Percentiles rank a stretch among this genome's conserved stretches.
These are phyloP conservation scores for Flaveria linearis DNA, from an alignment of 129 eudicot genomes.

Conservation along the genomic window DNA sequence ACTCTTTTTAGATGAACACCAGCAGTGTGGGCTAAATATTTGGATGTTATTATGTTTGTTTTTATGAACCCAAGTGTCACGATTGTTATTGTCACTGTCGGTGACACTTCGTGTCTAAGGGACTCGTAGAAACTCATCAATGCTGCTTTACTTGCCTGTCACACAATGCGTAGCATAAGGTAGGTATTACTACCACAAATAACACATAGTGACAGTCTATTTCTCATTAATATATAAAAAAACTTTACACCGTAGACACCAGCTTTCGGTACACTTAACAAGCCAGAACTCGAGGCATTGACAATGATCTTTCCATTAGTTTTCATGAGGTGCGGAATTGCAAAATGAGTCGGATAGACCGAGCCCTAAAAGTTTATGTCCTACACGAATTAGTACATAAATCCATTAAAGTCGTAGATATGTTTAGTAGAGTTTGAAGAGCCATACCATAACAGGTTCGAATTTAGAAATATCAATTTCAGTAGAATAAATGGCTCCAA, in stretches of 20 bases:
- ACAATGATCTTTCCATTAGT: conserved; percentile 41
- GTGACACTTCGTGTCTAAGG: conserved; percentile 39
- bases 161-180: neutral
- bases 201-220: no score
- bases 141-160: conserved; percentile 52
- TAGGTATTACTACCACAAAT: no score
- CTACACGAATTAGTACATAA: conserved; percentile 8
- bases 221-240: no score
- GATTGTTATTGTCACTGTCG: conserved; percentile 28
- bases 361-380: conserved; percentile 54
- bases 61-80: conserved; percentile 33
- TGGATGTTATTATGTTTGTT: conserved; percentile 32
- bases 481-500: conserved; percentile 28
- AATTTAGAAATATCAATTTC: conserved; percentile 34
- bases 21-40: conserved; percentile 24
- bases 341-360: conserved; percentile 45
- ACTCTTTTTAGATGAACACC: conserved; percentile 19
- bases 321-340: conserved; percentile 42
- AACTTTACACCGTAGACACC: conserved; percentile 32
- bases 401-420: neutral
- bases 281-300: conserved; percentile 33
- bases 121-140: conserved; percentile 45
- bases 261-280: conserved; percentile 22
- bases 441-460: conserved; percentile 47
- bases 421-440: neutral